Evolutionary conservation across 495 filamentous ascomycete species (phyloP), one percentile per base, ranked within the genome.

Genomic region (Trichoderma parareesei): DNA sequence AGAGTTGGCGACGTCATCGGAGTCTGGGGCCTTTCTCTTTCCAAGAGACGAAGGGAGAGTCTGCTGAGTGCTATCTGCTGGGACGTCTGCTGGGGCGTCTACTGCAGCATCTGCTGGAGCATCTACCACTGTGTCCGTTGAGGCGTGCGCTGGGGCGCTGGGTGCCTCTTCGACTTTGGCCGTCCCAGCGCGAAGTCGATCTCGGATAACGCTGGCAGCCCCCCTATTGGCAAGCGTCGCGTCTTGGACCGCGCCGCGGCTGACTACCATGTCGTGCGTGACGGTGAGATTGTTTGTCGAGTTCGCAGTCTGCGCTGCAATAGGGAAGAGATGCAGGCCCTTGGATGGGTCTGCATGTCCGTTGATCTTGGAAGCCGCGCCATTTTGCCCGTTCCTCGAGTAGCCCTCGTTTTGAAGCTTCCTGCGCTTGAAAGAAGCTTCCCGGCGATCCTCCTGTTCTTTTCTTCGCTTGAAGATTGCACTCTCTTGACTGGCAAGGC

Each of bases 401-500:
- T 81, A 78, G 48, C 81, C 71, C 42, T 88, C 79, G 42, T 90
- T 83, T 66, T 86, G 77, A 60, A 92, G 76, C 71, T 91, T 92
- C 63, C 92, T 84, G 68, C 92, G 78, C 76, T 90, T 94, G 65
- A 84, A 83, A 65, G 86, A 86, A 13, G 89, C 91, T 69, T 89
- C 87, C 66, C 87, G 85, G 67, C 90, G 85, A 60, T 95, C 91
- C 62, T 97, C 93, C 0, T 80, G 84, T 72, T 96, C 86, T 71
- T 88, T 86, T 66, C 94, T 85, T 64, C 93, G 85, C 48, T 81
- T 82, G 76, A 99, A 99, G 67, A 99, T 99, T 27, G 88, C 89
- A 71, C 93, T 91, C 77, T 99, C 94, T 72, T 97, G 93, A 71
- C 93, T 96, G 9, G 91, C 93, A 10, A 99, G 82, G 2, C 91